A percentile compares a stretch with the other conserved stretches of the same genome.
These are phyloP conservation scores for Tulasnella sp. DNA, from an alignment of 768 basidiomycete species.

Conservation along the genomic window DNA sequence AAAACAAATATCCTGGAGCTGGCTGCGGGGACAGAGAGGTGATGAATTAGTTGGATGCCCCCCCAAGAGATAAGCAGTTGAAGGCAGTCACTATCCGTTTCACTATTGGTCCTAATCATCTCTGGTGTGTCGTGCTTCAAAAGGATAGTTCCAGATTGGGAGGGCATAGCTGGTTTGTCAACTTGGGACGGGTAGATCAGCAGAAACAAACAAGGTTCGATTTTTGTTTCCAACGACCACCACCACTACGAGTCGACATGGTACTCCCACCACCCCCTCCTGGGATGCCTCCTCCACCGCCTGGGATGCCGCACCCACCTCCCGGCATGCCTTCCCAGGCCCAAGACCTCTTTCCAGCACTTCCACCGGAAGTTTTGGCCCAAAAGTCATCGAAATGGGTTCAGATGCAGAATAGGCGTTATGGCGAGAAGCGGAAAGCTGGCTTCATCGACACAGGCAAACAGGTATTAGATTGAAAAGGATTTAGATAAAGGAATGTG, in stretches of 20 bases:
- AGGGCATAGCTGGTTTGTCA: too few relatives aligned
- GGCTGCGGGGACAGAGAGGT: too few relatives aligned
- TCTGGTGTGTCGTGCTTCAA: too few relatives aligned
- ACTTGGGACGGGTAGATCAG: neutral
- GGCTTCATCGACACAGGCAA: slow-evolving; percentile 89
- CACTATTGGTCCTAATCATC: too few relatives aligned
- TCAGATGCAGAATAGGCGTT: slow-evolving; percentile 84
- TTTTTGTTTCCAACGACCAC: slow-evolving; percentile 6
- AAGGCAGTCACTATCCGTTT: too few relatives aligned
- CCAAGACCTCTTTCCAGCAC: slow-evolving; percentile 17
- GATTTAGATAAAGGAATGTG: neutral
- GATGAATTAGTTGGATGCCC: too few relatives aligned
- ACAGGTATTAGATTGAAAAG: slow-evolving; percentile 42
- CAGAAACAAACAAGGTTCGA: neutral
- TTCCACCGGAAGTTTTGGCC: slow-evolving; percentile 59
- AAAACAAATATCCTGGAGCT: too few relatives aligned
- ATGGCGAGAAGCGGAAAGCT: slow-evolving; percentile 81
- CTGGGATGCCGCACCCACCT: slow-evolving; percentile 26
- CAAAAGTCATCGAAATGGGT: slow-evolving; percentile 96
- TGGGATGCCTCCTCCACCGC: slow-evolving; percentile 25
- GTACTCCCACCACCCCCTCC: slow-evolving; percentile 7
- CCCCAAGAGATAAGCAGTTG: too few relatives aligned
- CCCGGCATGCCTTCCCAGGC: slow-evolving; percentile 23
- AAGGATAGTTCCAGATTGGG: too few relatives aligned
- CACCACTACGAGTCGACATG: neutral